Evolutionary conservation across 129 eudicot genomes (phyloP).

Genomic region (Centella asiatica): DNA sequence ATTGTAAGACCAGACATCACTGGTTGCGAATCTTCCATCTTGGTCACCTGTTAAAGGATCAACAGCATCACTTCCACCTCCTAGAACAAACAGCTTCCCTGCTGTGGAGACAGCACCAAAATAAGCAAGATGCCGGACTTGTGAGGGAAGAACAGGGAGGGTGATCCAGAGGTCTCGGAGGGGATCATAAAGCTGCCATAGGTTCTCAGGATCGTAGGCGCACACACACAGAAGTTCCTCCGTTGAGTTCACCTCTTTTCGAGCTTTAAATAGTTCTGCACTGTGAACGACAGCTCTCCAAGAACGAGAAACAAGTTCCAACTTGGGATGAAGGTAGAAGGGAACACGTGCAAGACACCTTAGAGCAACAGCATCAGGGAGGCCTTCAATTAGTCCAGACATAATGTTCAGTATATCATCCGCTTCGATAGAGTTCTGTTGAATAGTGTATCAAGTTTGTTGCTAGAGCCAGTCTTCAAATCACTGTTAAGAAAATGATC

Average conservation of each 20-base stretch:
- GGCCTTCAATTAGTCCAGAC: constrained; percentile 90
- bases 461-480: neutral
- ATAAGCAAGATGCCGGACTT: constrained; percentile 59
- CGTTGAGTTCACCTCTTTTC: constrained; percentile 57
- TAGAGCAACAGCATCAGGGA: constrained; percentile 85
- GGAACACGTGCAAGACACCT: constrained; percentile 96
- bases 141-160: constrained; percentile 82
- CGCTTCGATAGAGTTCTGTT: neutral
- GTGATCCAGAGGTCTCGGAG: constrained; percentile 72
- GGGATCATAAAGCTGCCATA: constrained; percentile 86
- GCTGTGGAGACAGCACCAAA: constrained; percentile 74
- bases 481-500: constrained; percentile 3
- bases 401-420: constrained; percentile 22
- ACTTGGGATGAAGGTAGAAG: constrained; percentile 56
- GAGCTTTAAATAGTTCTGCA: constrained; percentile 66
- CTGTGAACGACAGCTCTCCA: constrained; percentile 80
- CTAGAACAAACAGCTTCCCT: constrained; percentile 79
- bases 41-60: constrained; percentile 94
- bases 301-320: constrained; percentile 57
- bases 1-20: constrained; percentile 93
- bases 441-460: neutral
- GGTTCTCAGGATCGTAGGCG: constrained; percentile 86
- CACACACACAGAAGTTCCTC: constrained; percentile 73
- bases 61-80: constrained; percentile 97
- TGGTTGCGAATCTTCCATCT: constrained; percentile 83